Evolutionary conservation across 179 eudicot species (phyloP).

Genomic region (Heliamphora pulchella): DNA sequence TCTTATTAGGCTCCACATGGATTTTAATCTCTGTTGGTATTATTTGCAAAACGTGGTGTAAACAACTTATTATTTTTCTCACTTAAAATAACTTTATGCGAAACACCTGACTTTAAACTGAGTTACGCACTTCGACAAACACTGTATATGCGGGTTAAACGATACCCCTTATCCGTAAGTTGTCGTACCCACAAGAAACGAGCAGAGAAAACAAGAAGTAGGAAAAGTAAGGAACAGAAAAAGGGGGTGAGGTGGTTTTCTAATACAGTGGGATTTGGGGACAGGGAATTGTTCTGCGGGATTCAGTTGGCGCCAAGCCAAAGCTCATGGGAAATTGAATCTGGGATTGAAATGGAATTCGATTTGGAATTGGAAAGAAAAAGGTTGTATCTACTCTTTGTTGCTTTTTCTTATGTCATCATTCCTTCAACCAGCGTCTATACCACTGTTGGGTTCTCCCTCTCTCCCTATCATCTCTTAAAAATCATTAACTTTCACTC

Average conservation of each 20-base stretch:
- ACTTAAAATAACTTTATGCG: no score
- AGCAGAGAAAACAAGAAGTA: no score
- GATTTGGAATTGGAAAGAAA: not conserved
- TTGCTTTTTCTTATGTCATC: slow-evolving; percentile 1
- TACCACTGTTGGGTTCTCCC: not conserved
- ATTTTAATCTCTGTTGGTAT: no score
- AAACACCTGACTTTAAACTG: no score
- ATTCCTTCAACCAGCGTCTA: not conserved
- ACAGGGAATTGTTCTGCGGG: not conserved
- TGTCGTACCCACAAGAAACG: no score
- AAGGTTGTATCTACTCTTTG: no score
- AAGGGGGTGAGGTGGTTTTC: not conserved
- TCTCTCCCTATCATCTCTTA: not conserved
- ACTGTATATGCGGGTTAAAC: no score
- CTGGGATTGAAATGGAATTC: not conserved
- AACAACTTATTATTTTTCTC: no score
- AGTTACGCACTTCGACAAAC: no score
- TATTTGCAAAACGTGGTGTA: no score
- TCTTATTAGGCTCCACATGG: no score
- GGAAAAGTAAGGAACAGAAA: not conserved
- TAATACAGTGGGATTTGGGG: not conserved
- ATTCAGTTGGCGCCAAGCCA: slow-evolving; percentile 13
- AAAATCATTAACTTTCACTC: not conserved
- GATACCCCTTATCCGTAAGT: no score
- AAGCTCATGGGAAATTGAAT: not conserved